Percentiles rank a stretch among this genome's conserved stretches.
These are phyloP conservation scores for Postia placenta DNA, from an alignment of 768 basidiomycete species.

Conservation along the genomic window DNA sequence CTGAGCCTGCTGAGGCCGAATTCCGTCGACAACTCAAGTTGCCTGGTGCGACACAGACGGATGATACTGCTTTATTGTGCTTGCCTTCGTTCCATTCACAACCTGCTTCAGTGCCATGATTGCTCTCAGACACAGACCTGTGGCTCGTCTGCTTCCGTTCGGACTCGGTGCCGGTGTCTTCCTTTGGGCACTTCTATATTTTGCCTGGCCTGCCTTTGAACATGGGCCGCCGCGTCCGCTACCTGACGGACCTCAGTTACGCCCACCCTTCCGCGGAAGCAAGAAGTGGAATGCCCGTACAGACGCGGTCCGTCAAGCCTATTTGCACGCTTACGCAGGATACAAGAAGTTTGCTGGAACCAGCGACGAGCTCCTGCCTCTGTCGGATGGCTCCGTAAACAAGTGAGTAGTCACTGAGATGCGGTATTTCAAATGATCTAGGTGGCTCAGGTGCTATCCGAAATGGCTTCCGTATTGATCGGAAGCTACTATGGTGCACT, in stretches of 20 bases:
- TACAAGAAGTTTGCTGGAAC: conserved; percentile 56
- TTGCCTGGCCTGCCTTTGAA: conserved; percentile 4
- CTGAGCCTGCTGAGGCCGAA: too few relatives aligned
- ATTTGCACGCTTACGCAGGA: conserved; percentile 58
- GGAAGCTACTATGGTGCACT: too few relatives aligned
- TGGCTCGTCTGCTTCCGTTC: neutral
- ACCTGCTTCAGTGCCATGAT: neutral
- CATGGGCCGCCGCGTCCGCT: conserved; percentile 1
- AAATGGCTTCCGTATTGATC: too few relatives aligned
- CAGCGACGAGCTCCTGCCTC: conserved; percentile 55
- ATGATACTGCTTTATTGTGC: too few relatives aligned
- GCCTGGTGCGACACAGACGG: too few relatives aligned
- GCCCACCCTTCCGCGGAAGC: conserved; percentile 5
- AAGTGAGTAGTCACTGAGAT: conserved; percentile 36
- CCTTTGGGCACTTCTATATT: conserved; percentile 5
- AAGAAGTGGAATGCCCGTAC: conserved; percentile 49
- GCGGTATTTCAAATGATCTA: too few relatives aligned
- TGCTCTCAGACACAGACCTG: neutral
- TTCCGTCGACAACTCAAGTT: too few relatives aligned
- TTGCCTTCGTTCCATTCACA: too few relatives aligned
- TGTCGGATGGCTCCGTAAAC: conserved; percentile 40
- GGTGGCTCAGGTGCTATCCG: too few relatives aligned
- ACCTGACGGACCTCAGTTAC: neutral
- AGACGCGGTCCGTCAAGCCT: conserved; percentile 52
- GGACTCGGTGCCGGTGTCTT: conserved; percentile 3